Base-by-base conservation (phyloP, 805 yeast species). In the Candida anglica region DNA sequence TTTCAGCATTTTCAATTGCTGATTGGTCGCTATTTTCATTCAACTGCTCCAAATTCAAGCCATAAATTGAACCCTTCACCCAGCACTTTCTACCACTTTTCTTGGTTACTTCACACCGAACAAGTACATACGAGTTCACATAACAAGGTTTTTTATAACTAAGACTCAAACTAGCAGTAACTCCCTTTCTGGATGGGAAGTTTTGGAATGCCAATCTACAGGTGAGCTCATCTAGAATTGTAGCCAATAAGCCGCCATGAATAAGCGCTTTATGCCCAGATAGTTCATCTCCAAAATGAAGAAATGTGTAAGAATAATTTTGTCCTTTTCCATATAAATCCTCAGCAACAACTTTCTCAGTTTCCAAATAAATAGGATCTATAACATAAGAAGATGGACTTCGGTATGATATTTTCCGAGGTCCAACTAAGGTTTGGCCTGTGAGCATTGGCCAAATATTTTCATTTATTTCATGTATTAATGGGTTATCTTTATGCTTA, bases 241-340 rank as follows among this genome's bases (percentile, higher is more conserved):
- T 66, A 21, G 72, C 71, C 17, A 66, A 43, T 28, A 66, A 47
- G 2, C 72, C 71, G 2, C 71, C 72, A 40, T 66, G 71, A n/a
- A 66, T 59, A 10, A 66, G 63, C 3, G 57, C 58, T 4, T 55
- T 46, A 42, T 66, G 71, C 9, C 72, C 72, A 2, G 67, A 52
- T 14, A 66, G 51, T 36, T 49, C 47, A 5, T 51, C 38, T 8
- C 71, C 72, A 34, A 66, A 48, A 33, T 60, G 65, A 42, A 65
- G 58, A 34, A 66, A 65, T 0, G 71, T 65, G 31, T 59, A 39
- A 9, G 66, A 56, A 35, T 38, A 50, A 42, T 66, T 64, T 20
- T 52, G 52, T 13, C 45, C 43, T 22, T 32, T 42, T 5, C 21
- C 36, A 3, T 39, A 48, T 19, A 56, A 47, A 28, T 61, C 65